A percentile compares a stretch with the other conserved stretches of the same genome.
Evolutionary conservation across 2,329 filamentous ascomycete species (phyloP).

Genomic region (Gaeumannomyces tritici): DNA sequence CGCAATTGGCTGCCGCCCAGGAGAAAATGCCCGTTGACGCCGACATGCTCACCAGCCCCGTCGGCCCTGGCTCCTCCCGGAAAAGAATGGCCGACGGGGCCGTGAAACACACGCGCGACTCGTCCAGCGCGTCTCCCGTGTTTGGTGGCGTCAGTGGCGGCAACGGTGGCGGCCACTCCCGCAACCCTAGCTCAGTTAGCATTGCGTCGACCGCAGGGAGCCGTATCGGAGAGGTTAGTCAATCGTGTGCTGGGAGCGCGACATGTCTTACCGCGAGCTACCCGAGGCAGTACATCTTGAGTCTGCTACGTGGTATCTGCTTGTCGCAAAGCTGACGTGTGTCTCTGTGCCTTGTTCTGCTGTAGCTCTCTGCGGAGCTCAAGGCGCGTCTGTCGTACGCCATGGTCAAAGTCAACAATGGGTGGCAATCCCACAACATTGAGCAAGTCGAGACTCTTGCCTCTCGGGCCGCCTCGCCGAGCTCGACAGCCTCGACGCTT

Average conservation of each 20-base stretch:
- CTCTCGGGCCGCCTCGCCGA: slow-evolving; percentile 57
- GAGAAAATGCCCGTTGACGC: slow-evolving; percentile 33
- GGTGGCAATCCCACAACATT: slow-evolving; percentile 72
- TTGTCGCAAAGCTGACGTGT: slow-evolving; percentile 11
- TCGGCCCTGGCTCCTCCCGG: slow-evolving; percentile 32
- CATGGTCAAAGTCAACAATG: slow-evolving; percentile 86
- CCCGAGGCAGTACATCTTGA: not conserved
- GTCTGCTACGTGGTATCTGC: not conserved
- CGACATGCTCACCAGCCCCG: slow-evolving; percentile 10
- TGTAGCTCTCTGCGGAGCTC: slow-evolving; percentile 68
- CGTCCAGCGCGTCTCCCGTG: slow-evolving; percentile 35
- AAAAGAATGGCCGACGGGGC: slow-evolving; percentile 73
- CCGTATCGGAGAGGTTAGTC: slow-evolving; percentile 68
- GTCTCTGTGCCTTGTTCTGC: slow-evolving; percentile 1
- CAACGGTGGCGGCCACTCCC: slow-evolving; percentile 48
- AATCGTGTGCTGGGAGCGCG: slow-evolving; percentile 10
- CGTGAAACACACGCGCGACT: slow-evolving; percentile 44
- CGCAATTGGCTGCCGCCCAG: slow-evolving; percentile 45
- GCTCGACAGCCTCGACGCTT: slow-evolving; percentile 47
- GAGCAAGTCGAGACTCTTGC: slow-evolving; percentile 69
- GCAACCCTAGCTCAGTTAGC: slow-evolving; percentile 62
- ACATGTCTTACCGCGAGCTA: not conserved
- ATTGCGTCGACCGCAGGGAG: slow-evolving; percentile 51
- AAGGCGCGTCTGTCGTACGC: slow-evolving; percentile 82
- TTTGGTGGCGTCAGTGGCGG: slow-evolving; percentile 14